Conservation (phyloP, 352 stramenopile genomes). For the Pythium volutum region DNA sequence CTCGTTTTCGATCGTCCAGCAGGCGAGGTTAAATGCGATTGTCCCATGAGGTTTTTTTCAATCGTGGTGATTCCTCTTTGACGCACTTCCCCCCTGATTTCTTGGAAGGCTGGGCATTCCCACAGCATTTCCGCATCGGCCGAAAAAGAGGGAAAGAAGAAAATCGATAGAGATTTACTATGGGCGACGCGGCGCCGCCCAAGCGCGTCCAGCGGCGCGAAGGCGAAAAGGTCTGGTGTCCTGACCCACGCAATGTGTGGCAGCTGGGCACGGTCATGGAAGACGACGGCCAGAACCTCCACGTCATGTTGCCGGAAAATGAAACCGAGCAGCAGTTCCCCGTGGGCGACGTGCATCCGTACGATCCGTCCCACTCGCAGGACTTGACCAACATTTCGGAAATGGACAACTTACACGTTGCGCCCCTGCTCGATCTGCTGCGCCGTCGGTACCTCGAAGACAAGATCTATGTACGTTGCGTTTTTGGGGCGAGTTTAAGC, state of each 20-base stretch:
- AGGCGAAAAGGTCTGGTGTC: conserved; percentile 87
- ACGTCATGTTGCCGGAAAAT: conserved; percentile 75
- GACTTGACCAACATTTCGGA: conserved; percentile 91
- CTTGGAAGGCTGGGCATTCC: neutral
- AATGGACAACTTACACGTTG: conserved; percentile 93
- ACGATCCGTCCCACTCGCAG: conserved; percentile 87
- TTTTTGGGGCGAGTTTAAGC: too few relatives aligned
- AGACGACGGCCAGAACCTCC: conserved; percentile 81
- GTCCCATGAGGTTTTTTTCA: conserved; percentile 19
- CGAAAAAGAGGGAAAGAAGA: neutral
- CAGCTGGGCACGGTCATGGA: conserved; percentile 83
- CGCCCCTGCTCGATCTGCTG: conserved; percentile 87
- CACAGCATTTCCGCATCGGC: conserved; percentile 2
- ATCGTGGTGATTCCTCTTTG: neutral
- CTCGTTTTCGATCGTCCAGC: conserved; percentile 2
- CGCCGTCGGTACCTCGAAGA: conserved; percentile 87
- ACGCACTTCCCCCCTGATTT: conserved; percentile 19
- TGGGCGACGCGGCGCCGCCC: conserved; percentile 26
- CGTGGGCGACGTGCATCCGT: conserved; percentile 84
- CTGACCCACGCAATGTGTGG: conserved; percentile 84
- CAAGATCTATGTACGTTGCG: conserved; percentile 83
- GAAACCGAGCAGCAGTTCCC: conserved; percentile 81
- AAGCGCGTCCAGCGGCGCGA: conserved; percentile 65
- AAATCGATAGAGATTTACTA: too few relatives aligned
- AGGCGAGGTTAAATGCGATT: conserved; percentile 24